phyloP scores from a whole-genome alignment of 805 yeast genomes.

The Cyberlindnera galapagoensis region DNA sequence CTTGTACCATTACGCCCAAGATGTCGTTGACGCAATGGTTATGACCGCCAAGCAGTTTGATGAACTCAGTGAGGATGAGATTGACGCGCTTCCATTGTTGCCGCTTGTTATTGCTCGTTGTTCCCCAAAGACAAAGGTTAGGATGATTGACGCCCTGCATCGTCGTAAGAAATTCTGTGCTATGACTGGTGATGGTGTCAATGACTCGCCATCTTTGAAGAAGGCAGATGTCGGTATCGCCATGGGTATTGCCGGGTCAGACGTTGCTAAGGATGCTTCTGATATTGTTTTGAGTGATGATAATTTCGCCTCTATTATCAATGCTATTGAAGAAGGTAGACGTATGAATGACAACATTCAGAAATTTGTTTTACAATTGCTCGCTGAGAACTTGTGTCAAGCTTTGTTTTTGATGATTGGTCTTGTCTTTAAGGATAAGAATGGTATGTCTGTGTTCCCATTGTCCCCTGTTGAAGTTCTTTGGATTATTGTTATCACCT shows the following conservation, averaged over 20 bases:
- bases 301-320: constrained; percentile 71
- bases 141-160: constrained; percentile 74
- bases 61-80: constrained; percentile 48
- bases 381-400: constrained; percentile 69
- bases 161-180: constrained; percentile 60
- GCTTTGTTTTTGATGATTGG: constrained; percentile 66
- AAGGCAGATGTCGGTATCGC: constrained; percentile 79
- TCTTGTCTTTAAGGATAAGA: constrained; percentile 57
- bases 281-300: constrained; percentile 73
- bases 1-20: constrained; percentile 46
- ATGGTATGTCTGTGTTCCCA: constrained; percentile 72
- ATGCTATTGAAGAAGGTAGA: constrained; percentile 76
- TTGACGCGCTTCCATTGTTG: constrained; percentile 57
- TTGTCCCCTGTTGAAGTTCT: constrained; percentile 73
- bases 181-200: constrained; percentile 83
- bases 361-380: constrained; percentile 66
- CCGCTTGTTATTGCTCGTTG: constrained; percentile 79
- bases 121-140: constrained; percentile 76
- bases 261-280: constrained; percentile 80
- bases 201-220: constrained; percentile 73
- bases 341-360: constrained; percentile 75
- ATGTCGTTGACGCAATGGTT: constrained; percentile 57
- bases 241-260: constrained; percentile 77
- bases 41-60: constrained; percentile 75
- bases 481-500: constrained; percentile 74